phyloP scores from a whole-genome alignment of 1,139 yeast species.

The Yamadazyma jaroonii region DNA sequence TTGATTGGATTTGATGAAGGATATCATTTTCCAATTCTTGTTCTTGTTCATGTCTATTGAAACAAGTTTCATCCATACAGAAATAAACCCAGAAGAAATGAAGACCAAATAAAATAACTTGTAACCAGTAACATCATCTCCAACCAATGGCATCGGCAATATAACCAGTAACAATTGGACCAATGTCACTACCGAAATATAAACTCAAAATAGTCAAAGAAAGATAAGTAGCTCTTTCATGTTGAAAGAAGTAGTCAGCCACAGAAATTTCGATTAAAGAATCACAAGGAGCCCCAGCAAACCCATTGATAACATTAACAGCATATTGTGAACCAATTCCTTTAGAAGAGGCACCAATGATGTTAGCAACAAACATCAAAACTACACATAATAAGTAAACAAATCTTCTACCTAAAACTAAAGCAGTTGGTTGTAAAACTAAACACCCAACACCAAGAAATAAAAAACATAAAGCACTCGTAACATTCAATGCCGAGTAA shows the following conservation, averaged over 20 bases:
- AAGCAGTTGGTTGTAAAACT: constrained; percentile 40
- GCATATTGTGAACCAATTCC: constrained; percentile 27
- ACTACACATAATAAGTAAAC: constrained; percentile 35
- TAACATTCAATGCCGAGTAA: constrained; percentile 24
- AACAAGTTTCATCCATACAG: constrained; percentile 46
- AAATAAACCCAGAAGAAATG: constrained; percentile 41
- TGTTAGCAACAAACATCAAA: constrained; percentile 29
- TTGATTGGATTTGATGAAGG: constrained; percentile 24
- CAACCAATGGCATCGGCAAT: constrained; percentile 37
- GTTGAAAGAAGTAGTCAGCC: constrained; percentile 47
- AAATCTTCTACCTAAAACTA: constrained; percentile 38
- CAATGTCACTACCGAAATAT: constrained; percentile 42
- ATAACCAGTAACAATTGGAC: constrained; percentile 47
- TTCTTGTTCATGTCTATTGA: constrained; percentile 20
- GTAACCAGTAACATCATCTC: constrained; percentile 46
- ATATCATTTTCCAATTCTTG: constrained; percentile 19
- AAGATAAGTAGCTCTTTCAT: constrained; percentile 43
- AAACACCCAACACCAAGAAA: constrained; percentile 40
- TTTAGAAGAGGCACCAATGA: constrained; percentile 33
- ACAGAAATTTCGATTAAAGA: constrained; percentile 48
- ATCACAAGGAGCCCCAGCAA: constrained; percentile 51
- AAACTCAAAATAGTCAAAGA: constrained; percentile 40
- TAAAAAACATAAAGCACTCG: constrained; percentile 33
- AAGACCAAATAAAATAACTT: constrained; percentile 46
- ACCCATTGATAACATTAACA: constrained; percentile 33